Base-by-base conservation (phyloP, 768 basidiomycete species). In the Boletus rubescentipes region DNA sequence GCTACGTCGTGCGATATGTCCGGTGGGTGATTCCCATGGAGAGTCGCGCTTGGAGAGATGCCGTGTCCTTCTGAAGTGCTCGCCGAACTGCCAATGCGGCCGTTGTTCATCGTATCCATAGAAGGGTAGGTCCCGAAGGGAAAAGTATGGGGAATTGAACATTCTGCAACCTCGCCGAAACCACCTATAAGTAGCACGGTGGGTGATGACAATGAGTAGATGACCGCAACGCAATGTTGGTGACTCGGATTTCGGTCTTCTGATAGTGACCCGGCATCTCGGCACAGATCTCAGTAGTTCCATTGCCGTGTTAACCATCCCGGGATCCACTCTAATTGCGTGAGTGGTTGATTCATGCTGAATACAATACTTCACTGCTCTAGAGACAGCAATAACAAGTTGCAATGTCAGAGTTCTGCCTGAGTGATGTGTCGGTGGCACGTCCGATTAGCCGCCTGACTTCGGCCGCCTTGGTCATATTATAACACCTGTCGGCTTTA, bases 41-140 rank as follows among this genome's bases (percentile, higher is more conserved):
- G 51, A 7, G 60, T 66, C 6, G 49, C 14, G 9, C 23, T 59
- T 4, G 55, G 54, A 14, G 62, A 59, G 32, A 34, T 4, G 3
- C 15, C 21, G 2, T 26, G 46, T 36, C 26, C 51, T 42, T 44
- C 46, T 5, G 23, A 34, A 18, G 29, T 8, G 18, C 21, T 21
- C 30, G 32, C 39, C 1, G 44, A 26, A 35, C 6, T 18, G 0
- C 26, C 26, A 26, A 23, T 11, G 29, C 15, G 51, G 31, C 2
- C 29, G 16, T 20, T 6, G 11, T 7, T 32, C 31, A 35, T 14
- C 9, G n/a, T 14, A 35, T 21, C 40, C 54, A 51, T 57, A 21
- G 32, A 21, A 43, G 4, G 40, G n/a, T 1, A 15, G 12, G 30
- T 40, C 30, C 5, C 14, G 18, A 37, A 16, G 31, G 16, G 20